Evolutionary conservation across 345 rosid species (phyloP), one percentile per base, ranked within the genome.

Genomic region (Eucalyptus paniculata): DNA sequence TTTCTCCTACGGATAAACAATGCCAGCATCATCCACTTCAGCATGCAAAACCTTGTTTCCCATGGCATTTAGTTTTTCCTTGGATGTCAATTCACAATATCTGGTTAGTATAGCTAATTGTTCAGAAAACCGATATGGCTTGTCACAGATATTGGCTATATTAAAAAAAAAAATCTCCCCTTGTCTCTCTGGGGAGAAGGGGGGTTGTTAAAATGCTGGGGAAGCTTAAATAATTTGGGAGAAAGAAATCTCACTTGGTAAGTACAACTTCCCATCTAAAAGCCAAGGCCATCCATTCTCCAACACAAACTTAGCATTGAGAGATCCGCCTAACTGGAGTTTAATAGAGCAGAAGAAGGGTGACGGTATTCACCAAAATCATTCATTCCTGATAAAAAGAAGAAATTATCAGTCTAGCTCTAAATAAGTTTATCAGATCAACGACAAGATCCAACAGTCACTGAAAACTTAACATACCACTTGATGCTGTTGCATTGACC

Each of bases 201-300:
- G 18, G 42, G 44, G 24, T 32, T 10, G 26, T 37, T 40, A 53
- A 65, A 77, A 44, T 26, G 72, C 30, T 2, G 17, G 6, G 28
- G 83, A 77, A 37, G 45, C 83, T 10, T 6, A 77, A 77, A 77
- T 77, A 77, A 77, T 77, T 77, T 19, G 28, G 47, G 28, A 77
- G 83, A 77, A 77, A 77, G 47, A 77, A 90, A 53, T 92, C 97
- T 81, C 89, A 97, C 99, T 93, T 89, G 94, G 93, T 93, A 90
- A 95, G 94, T 93, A 93, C 94, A 94, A 93, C 91, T 93, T 90
- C 92, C 95, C 96, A 89, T 90, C 98, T 89, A 94, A 88, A 93
- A 93, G 95, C 95, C 92, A 93, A 92, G 88, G 96, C 97, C 96
- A 94, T 92, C 90, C 89, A 90, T 90, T 90, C 95, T 96, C 97